Evolutionary conservation across 2,329 filamentous ascomycete species (phyloP).

Genomic region (Colletotrichum melonis): DNA sequence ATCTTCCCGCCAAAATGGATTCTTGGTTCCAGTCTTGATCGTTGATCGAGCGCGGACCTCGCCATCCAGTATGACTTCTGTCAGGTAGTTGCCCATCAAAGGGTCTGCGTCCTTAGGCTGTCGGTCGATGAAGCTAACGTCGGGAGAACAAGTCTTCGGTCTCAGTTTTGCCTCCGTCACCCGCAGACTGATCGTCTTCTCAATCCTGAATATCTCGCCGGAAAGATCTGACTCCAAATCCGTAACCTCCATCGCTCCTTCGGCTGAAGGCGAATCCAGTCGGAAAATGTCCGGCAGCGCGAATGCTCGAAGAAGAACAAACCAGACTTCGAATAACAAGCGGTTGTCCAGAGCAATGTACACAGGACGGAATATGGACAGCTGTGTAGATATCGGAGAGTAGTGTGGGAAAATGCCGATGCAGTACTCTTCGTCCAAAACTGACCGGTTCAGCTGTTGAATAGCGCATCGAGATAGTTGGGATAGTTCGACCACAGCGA

Average conservation of each 20-base stretch:
- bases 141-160: slow-evolving; percentile 41
- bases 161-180: slow-evolving; percentile 73
- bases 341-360: slow-evolving; percentile 89
- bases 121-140: slow-evolving; percentile 41
- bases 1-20: slow-evolving; percentile 86
- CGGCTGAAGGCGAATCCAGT: slow-evolving; percentile 57
- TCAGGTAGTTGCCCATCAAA: slow-evolving; percentile 76
- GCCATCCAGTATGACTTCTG: slow-evolving; percentile 83
- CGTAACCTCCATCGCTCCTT: slow-evolving; percentile 51
- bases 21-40: slow-evolving; percentile 76
- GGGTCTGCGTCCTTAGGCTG: slow-evolving; percentile 55
- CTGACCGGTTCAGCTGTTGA: slow-evolving; percentile 89
- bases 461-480: slow-evolving; percentile 91
- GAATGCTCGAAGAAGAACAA: slow-evolving; percentile 90
- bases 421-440: slow-evolving; percentile 92
- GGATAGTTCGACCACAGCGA: slow-evolving; percentile 87
- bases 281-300: slow-evolving; percentile 92
- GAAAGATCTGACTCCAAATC: slow-evolving; percentile 53
- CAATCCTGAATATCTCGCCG: slow-evolving; percentile 68
- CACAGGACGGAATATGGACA: slow-evolving; percentile 86
- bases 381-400: slow-evolving; percentile 76
- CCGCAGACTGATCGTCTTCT: slow-evolving; percentile 69
- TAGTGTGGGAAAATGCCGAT: slow-evolving; percentile 97
- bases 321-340: slow-evolving; percentile 97
- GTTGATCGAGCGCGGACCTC: slow-evolving; percentile 82